These are phyloP conservation scores for Xylaria grammica DNA, from an alignment of 495 filamentous ascomycete genomes.

Conservation along the genomic window DNA sequence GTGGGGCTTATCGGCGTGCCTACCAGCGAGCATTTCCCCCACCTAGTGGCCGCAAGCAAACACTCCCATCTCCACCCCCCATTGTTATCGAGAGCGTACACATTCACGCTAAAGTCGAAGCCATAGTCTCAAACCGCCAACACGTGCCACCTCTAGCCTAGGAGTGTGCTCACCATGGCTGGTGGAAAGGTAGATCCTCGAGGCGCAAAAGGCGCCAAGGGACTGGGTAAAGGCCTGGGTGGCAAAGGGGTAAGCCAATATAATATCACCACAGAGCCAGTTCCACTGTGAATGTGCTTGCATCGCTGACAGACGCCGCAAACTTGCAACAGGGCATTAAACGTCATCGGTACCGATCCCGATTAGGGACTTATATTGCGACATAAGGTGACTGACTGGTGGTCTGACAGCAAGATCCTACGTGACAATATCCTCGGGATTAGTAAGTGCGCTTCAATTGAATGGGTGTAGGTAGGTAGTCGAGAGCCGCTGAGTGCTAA, in stretches of 20 bases:
- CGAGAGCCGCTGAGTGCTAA: conserved; percentile 16
- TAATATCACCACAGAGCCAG: background rate
- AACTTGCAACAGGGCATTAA: conserved; percentile 30
- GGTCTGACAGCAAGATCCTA: conserved; percentile 56
- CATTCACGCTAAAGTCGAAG: no score
- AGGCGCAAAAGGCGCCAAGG: conserved; percentile 29
- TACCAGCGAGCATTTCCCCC: no score
- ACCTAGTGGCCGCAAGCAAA: no score
- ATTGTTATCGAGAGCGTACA: conserved; percentile 11
- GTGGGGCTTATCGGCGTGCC: no score
- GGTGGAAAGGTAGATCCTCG: conserved; percentile 21
- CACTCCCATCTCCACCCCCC: no score
- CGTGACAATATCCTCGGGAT: conserved; percentile 69
- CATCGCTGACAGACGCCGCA: conserved; percentile 5
- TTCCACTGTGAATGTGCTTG: background rate
- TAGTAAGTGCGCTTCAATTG: conserved; percentile 55
- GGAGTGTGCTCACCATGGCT: background rate
- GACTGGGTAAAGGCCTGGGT: conserved; percentile 21
- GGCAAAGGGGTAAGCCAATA: conserved; percentile 33
- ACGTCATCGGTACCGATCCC: conserved; percentile 33
- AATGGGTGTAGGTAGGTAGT: background rate
- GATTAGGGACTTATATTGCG: conserved; percentile 8
- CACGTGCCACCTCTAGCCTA: background rate
- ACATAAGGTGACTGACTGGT: background rate
- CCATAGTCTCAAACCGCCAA: background rate